Base-by-base conservation (phyloP, 2,329 filamentous ascomycete species). In the Daldinia sp. region DNA sequence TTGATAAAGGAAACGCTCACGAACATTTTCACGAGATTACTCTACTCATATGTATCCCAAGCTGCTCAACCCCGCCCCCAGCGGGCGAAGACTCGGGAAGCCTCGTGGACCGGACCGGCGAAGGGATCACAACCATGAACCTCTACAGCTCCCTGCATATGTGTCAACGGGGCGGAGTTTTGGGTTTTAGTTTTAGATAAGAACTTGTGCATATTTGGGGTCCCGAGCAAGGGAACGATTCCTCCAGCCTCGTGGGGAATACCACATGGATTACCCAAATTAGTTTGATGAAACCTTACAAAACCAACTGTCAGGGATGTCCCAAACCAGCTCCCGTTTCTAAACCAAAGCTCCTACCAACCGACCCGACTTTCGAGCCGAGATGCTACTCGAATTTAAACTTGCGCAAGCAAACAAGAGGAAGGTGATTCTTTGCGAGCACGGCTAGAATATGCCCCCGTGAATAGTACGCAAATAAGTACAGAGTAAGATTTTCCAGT, bases 91-190 rank as follows among this genome's bases (percentile, higher is more conserved):
- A 23, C 23, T 32, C 19, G 25, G 29, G 19, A 11, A 55, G 25
- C 17, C 34, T 45, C 21, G 47, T 50, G 27, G 17, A 27, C n/a
- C 15, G 4, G 9, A 21, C 39, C 45, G 29, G 53, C 52, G 60
- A 3, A 56, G 55, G 61, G 55, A 60, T 32, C 34, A 39, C 45
- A 25, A 30, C 55, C 51, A 37, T 55, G 52, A n/a, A 21, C 54
- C 29, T 48, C 21, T 37, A 52, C 55, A 23, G 51, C 61, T 53
- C 55, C 58, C 50, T 67, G 65, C 65, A 67, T 63, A 48, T 53
- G 39, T 21, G 19, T 13, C 6, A 17, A 17, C 48, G 48, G 32
- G 61, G 61, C 57, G 60, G 60, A 61, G 61, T 39, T 29, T 45
- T 32, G 17, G 23, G 17, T 25, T 27, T 57, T 30, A 25, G 49